These are phyloP conservation scores for Brachypodium distachyon DNA, from an alignment of 202 grass and related monocot species.

Conservation along the genomic window DNA sequence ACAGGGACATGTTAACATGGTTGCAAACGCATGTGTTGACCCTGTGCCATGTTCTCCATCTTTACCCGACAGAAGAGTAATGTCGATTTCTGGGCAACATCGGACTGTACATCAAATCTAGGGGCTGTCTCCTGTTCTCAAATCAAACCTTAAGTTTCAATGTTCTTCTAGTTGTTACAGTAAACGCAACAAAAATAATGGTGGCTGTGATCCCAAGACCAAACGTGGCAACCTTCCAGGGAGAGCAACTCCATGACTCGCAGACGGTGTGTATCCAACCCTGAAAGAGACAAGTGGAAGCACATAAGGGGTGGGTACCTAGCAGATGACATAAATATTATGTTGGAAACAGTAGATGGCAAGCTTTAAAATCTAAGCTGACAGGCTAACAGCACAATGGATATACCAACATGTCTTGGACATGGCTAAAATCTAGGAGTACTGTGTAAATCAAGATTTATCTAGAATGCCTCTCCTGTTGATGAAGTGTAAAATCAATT, in stretches of 20 bases:
- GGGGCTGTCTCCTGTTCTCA: neutral
- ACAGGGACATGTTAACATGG: neutral
- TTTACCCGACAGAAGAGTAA: neutral
- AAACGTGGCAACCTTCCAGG: conserved; percentile 34
- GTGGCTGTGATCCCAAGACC: conserved; percentile 8
- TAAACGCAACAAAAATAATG: conserved; percentile 29
- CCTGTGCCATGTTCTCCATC: neutral
- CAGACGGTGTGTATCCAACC: conserved; percentile 22
- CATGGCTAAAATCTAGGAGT: neutral
- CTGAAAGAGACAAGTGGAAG: conserved; percentile 28
- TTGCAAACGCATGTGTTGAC: neutral
- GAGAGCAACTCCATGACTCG: conserved; percentile 25
- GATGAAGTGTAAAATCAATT: neutral
- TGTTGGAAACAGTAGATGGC: neutral
- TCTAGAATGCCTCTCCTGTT: neutral
- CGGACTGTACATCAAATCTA: conserved; percentile 45
- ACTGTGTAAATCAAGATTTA: neutral
- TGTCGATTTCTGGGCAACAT: neutral
- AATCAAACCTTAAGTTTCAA: conserved; percentile 78
- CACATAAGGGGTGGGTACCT: neutral
- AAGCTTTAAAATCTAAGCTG: neutral
- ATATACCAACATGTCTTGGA: neutral
- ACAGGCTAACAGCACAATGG: neutral
- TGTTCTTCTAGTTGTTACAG: conserved; percentile 63
- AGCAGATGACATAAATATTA: neutral